Base-by-base conservation (phyloP, 2,329 filamentous ascomycete genomes). In the Emmonsiellopsis sp. region DNA sequence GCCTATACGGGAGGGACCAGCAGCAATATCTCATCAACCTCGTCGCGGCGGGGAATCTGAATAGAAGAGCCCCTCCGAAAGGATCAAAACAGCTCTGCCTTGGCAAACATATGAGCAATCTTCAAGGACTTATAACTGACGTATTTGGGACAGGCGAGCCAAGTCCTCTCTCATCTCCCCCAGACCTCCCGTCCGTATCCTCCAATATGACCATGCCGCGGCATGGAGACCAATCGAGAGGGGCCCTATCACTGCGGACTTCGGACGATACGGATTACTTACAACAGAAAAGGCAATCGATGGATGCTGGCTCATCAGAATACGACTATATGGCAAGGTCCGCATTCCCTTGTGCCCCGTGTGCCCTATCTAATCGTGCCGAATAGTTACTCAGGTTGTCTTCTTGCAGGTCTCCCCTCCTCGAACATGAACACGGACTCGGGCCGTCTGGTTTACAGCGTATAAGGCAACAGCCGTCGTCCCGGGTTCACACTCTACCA, bases 381-480 rank as follows among this genome's bases (percentile, higher is more conserved):
- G 36, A 32, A 31, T 7, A 31, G 34, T 21, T 49, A 33, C 37
- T 40, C 34, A 40, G 34, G 11, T 39, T 39, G 14, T 55, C 21
- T 48, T 52, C 56, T 42, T 47, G 53, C 56, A 94, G 88, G 76
- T 88, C 88, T 64, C 83, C 89, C 65, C 80, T 95, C 66, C 81
- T 94, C 67, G 90, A 92, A 71, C 88, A 92, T 72, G 90, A 95
- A 65, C 87, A 93, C 77, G 88, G 88, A 62, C 74, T 93, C 58
- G 88, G 88, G 52, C 80, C 86, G 44, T 94, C 89, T 53, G 91
- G 93, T 60, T 80, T 98, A 65, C 86, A 91, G 67, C 87, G 93
- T 64, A 98, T 98, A 69, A 87, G 93, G 68, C 92, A 96, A 71
- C 85, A 90, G 64, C 86, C 86, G 56, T 79, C 82, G 40, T 75